These are phyloP conservation scores for Parsonsia alboflavescens DNA, from an alignment of 257 asterid genomes.

Conservation along the genomic window DNA sequence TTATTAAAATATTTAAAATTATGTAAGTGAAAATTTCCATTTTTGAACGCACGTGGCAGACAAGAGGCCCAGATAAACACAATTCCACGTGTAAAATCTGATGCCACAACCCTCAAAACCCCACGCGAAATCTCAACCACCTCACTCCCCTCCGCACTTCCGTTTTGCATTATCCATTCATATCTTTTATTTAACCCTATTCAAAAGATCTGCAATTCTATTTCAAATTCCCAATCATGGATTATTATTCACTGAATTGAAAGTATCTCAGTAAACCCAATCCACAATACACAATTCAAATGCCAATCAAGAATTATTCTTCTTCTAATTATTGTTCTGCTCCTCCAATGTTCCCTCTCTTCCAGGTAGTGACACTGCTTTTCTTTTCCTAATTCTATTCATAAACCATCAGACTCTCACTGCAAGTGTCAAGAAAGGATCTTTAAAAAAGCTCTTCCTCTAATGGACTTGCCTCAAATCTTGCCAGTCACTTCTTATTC, in stretches of 20 bases:
- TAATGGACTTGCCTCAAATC: constrained; percentile 80
- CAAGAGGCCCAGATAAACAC: constrained; percentile 33
- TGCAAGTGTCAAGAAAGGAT: not conserved
- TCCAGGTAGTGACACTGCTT: not conserved
- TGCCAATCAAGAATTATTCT: constrained; percentile 4
- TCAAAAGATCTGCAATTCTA: not conserved
- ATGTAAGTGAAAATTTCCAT: too few relatives aligned
- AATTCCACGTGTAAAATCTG: constrained; percentile 56
- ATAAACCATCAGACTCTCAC: not conserved
- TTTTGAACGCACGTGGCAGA: too few relatives aligned
- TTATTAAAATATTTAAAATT: too few relatives aligned
- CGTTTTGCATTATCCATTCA: constrained; percentile 23
- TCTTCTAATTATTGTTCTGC: not conserved
- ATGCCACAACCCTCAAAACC: constrained; percentile 34
- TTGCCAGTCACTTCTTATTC: constrained; percentile 55
- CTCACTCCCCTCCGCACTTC: not conserved
- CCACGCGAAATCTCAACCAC: constrained; percentile 23
- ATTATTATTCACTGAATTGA: not conserved
- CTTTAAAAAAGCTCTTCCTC: not conserved
- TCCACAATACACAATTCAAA: constrained; percentile 8
- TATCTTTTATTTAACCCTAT: not conserved
- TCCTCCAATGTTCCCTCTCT: not conserved
- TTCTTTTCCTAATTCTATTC: not conserved
- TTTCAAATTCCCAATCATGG: not conserved
- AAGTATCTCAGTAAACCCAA: not conserved